A percentile compares a stretch with the other conserved stretches of the same genome.
Evolutionary conservation across 441 rosid genomes (phyloP).

Genomic region (Adansonia madagascariensis): DNA sequence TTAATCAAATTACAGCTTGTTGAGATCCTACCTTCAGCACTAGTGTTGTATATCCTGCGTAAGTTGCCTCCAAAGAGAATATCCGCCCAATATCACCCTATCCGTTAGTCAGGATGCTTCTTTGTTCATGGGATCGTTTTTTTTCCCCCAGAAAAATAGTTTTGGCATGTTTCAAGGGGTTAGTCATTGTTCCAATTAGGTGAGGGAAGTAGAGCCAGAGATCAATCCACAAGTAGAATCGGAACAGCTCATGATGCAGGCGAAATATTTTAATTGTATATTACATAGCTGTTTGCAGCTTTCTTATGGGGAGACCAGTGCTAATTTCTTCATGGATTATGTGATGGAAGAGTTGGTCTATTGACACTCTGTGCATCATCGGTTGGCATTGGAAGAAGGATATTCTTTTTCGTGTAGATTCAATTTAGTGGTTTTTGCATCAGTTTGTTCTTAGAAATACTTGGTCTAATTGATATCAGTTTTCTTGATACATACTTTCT

Average conservation of each 20-base stretch:
- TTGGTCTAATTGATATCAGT: neutral
- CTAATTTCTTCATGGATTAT: neutral
- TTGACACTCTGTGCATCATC: neutral
- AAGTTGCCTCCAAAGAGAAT: constrained; percentile 75
- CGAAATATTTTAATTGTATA: constrained; percentile 38
- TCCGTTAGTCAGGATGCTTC: constrained; percentile 41
- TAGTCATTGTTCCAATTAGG: constrained; percentile 28
- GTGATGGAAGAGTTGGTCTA: neutral
- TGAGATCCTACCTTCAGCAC: constrained; percentile 78
- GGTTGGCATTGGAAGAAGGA: neutral
- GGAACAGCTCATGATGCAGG: constrained; percentile 36
- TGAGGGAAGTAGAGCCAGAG: constrained; percentile 28
- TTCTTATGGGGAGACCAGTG: constrained; percentile 29
- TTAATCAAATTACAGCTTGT: constrained; percentile 50
- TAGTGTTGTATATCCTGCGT: constrained; percentile 66
- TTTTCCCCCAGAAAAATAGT: constrained; percentile 22
- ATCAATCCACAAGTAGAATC: constrained; percentile 30
- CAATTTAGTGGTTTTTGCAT: neutral
- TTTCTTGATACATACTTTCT: no score
- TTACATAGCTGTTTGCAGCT: constrained; percentile 33
- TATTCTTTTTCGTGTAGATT: neutral
- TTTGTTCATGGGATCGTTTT: constrained; percentile 14
- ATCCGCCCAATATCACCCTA: constrained; percentile 72
- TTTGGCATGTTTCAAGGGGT: constrained; percentile 30
- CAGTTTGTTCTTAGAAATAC: neutral